phyloP scores from a whole-genome alignment of 2,329 filamentous ascomycete genomes.

The Diplocarpon mali region DNA sequence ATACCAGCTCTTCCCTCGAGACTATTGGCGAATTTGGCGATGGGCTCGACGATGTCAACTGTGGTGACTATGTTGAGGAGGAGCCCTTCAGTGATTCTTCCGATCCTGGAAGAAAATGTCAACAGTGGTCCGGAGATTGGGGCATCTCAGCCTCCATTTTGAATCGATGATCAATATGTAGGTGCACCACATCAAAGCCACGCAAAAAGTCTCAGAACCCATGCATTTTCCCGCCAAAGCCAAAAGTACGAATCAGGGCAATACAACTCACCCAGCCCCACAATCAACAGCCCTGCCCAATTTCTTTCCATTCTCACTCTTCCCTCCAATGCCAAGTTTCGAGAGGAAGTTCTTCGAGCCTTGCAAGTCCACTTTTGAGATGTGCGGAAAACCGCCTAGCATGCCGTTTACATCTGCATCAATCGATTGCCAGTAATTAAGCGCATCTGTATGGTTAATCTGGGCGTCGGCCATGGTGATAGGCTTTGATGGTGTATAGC shows the following conservation, averaged over 20 bases:
- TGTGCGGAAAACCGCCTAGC: conserved; percentile 63
- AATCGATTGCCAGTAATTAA: conserved; percentile 39
- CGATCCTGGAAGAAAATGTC: conserved; percentile 46
- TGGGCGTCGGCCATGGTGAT: conserved; percentile 19
- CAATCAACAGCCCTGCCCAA: conserved; percentile 30
- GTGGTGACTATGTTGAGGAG: conserved; percentile 56
- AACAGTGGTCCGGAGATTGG: too few relatives aligned
- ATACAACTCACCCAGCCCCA: conserved; percentile 28
- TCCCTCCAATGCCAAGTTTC: conserved; percentile 42
- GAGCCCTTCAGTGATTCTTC: conserved; percentile 68
- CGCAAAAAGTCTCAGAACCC: too few relatives aligned
- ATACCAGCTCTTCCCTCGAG: conserved; percentile 48
- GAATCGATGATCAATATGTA: too few relatives aligned
- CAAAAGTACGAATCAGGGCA: not conserved
- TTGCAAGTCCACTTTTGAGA: conserved; percentile 60
- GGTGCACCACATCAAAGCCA: too few relatives aligned
- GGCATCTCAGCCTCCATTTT: too few relatives aligned
- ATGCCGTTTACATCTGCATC: conserved; percentile 56
- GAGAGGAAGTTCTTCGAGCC: conserved; percentile 59
- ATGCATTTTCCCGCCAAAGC: too few relatives aligned
- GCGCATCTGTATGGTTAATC: conserved; percentile 25
- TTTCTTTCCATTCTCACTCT: conserved; percentile 20
- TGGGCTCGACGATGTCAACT: conserved; percentile 79
- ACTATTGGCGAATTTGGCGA: conserved; percentile 64
- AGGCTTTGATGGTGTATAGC: not conserved